These are phyloP conservation scores for Rhizoclosmatium globosum DNA, from an alignment of 192 early-diverging fungal species.

Conservation along the genomic window DNA sequence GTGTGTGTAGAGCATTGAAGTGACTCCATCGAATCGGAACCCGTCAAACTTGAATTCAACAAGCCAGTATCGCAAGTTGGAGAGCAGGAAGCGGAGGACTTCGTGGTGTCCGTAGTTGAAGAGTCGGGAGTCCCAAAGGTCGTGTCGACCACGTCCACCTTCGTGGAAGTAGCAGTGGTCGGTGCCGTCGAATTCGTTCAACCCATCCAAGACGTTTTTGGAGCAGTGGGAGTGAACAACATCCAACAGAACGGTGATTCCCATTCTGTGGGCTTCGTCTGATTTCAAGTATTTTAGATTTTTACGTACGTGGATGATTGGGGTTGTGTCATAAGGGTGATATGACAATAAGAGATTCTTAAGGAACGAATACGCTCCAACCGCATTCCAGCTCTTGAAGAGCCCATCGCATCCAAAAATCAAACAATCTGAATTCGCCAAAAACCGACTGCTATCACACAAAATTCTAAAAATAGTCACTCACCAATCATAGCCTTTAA, in stretches of 20 bases:
- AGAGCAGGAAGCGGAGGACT: constrained; percentile 91
- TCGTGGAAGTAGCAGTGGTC: constrained; percentile 98
- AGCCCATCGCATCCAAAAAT: too few species aligned
- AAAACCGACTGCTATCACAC: not conserved
- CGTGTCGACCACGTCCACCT: constrained; percentile 83
- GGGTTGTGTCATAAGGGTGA: too few species aligned
- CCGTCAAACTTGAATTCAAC: constrained; percentile 92
- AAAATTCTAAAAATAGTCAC: constrained; percentile 32
- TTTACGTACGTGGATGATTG: too few species aligned
- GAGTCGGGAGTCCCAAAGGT: constrained; percentile 91
- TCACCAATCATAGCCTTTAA: constrained; percentile 91
- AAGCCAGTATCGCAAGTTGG: constrained; percentile 95
- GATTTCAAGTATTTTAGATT: too few species aligned
- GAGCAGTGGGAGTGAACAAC: constrained; percentile 97
- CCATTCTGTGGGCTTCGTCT: constrained; percentile 75
- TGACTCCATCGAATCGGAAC: constrained; percentile 98
- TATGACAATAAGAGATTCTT: too few species aligned
- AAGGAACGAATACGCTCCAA: too few species aligned
- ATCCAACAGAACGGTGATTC: constrained; percentile 89
- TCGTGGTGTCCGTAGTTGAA: constrained; percentile 97
- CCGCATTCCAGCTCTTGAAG: too few species aligned
- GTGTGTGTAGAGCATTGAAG: constrained; percentile 94
- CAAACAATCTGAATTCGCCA: too few species aligned
- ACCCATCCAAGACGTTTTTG: constrained; percentile 93
- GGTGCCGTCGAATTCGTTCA: constrained; percentile 93